Evolutionary conservation across 2,329 filamentous ascomycete species (phyloP).

Genomic region (Ceratocystis papillata): DNA sequence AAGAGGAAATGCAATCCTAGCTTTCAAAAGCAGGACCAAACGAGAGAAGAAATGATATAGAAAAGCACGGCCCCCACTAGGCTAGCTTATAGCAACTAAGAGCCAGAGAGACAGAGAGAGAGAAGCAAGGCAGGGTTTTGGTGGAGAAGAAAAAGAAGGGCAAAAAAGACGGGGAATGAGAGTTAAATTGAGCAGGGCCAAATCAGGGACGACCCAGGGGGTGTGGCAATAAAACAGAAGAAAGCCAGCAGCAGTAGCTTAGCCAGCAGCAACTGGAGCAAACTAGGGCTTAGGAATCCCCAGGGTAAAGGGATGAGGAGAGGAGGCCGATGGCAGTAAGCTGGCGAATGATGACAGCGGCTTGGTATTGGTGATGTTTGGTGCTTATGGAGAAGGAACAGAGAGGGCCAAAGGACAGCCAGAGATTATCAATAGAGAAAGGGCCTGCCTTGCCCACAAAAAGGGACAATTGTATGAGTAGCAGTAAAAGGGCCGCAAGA

Average conservation of each 20-base stretch:
- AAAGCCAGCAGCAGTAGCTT: background rate
- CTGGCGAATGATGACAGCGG: background rate
- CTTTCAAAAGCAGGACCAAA: conserved; percentile 14
- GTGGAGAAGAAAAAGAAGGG: conserved; percentile 16
- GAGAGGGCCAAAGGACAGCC: no score
- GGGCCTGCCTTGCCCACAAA: no score
- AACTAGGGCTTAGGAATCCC: background rate
- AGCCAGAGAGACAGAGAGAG: background rate
- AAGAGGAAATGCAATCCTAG: background rate
- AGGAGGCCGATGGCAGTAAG: background rate
- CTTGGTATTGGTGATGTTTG: background rate
- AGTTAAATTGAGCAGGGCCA: conserved; percentile 15
- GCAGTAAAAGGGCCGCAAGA: no score
- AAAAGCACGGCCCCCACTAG: background rate
- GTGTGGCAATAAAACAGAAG: background rate
- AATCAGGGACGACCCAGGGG: conserved; percentile 6
- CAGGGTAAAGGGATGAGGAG: background rate
- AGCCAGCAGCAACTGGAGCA: background rate
- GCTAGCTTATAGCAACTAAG: no score
- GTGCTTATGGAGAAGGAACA: no score
- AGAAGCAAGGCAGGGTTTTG: background rate
- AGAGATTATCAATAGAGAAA: no score
- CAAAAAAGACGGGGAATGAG: conserved; percentile 20
- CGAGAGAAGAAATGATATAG: conserved; percentile 3
- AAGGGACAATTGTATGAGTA: no score